phyloP scores from a whole-genome alignment of 805 yeast species.

The Saccharomycopsis sp. region DNA sequence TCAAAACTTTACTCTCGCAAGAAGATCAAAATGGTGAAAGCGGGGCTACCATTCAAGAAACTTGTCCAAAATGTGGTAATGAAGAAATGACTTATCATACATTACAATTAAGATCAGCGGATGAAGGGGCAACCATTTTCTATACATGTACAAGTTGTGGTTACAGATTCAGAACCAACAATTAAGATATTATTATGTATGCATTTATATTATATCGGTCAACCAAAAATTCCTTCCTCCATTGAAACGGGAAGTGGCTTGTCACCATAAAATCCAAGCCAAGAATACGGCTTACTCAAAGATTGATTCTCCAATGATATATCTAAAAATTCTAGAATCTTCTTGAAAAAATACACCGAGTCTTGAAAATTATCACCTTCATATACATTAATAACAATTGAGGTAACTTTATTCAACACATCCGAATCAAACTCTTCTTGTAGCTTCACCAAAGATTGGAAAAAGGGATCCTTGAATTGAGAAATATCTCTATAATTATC shows the following conservation, averaged over 20 bases:
- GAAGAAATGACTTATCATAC: constrained; percentile 99
- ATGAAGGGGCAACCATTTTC: constrained; percentile 99
- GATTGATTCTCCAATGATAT: not conserved
- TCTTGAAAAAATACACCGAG: constrained; percentile 12
- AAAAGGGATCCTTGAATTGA: not conserved
- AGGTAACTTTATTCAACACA: constrained; percentile 25
- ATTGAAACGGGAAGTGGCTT: constrained; percentile 57
- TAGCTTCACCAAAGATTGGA: not conserved
- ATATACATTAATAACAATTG: constrained; percentile 58
- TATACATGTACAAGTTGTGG: constrained; percentile 94
- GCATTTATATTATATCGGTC: constrained; percentile 5
- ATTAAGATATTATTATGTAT: constrained; percentile 37
- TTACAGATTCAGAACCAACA: constrained; percentile 90
- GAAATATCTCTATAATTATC: not conserved
- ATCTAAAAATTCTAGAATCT: constrained; percentile 6
- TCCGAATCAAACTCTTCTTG: constrained; percentile 1
- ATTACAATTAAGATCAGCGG: constrained; percentile 93
- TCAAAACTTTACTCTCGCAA: constrained; percentile 71
- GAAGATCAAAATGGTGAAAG: constrained; percentile 65
- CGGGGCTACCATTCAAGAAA: constrained; percentile 95
- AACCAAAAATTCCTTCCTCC: constrained; percentile 73
- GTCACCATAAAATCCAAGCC: constrained; percentile 82
- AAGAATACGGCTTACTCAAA: constrained; percentile 61
- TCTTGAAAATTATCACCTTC: constrained; percentile 79
- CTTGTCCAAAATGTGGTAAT: constrained; percentile 97